These are phyloP conservation scores for Talaromyces rugulosus DNA, from an alignment of 2,329 filamentous ascomycete species.

Conservation along the genomic window DNA sequence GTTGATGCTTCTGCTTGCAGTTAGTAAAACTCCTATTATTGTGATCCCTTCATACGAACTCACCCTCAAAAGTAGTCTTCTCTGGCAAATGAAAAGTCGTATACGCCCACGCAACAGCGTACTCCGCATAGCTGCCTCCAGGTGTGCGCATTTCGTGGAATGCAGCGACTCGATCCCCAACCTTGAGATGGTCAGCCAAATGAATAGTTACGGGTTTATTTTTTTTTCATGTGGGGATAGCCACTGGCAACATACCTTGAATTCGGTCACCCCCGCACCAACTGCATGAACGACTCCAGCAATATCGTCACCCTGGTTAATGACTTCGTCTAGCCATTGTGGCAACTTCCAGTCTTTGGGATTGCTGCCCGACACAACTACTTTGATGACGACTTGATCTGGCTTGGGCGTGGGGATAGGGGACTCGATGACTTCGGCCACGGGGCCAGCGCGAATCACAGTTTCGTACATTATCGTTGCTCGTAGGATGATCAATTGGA, in stretches of 20 bases:
- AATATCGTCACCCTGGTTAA: conserved; percentile 50
- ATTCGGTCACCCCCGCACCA: conserved; percentile 49
- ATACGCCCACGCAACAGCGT: conserved; percentile 49
- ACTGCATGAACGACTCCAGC: conserved; percentile 49
- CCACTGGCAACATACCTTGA: conserved; percentile 29
- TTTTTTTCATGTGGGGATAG: background rate
- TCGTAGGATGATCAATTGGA: background rate
- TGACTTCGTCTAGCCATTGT: background rate
- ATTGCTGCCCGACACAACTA: conserved; percentile 7
- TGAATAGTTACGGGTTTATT: background rate
- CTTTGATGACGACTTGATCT: conserved; percentile 30
- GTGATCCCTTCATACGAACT: background rate
- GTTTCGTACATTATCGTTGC: background rate
- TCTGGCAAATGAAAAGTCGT: conserved; percentile 53
- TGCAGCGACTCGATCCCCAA: conserved; percentile 51
- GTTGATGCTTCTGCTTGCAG: conserved; percentile 48
- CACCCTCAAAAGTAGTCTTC: conserved; percentile 50
- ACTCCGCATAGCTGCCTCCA: conserved; percentile 53
- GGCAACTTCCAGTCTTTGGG: conserved; percentile 19
- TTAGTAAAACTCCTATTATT: background rate
- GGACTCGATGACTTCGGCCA: conserved; percentile 31
- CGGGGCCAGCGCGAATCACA: conserved; percentile 7
- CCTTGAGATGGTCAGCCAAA: conserved; percentile 5
- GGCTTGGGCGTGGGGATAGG: conserved; percentile 37
- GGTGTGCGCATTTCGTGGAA: conserved; percentile 47